Evolutionary conservation across 2,329 filamentous ascomycete species (phyloP).

Genomic region (Nakataea oryzae): DNA sequence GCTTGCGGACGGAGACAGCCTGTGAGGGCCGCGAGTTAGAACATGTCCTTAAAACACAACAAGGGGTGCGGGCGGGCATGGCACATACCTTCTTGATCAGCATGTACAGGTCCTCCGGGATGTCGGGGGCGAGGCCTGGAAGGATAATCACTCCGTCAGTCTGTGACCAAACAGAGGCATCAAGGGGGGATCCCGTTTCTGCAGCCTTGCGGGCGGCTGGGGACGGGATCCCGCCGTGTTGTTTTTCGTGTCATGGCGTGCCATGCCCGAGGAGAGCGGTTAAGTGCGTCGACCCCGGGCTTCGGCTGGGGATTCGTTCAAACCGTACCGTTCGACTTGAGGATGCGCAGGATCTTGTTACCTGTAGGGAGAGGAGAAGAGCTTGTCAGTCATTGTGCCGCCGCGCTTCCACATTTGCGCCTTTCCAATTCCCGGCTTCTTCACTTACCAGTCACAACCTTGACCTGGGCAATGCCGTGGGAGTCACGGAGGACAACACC

Average conservation of each 20-base stretch:
- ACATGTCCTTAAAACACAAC: not conserved
- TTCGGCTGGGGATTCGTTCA: constrained; percentile 17
- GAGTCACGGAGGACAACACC: constrained; percentile 97
- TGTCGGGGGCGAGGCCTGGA: constrained; percentile 94
- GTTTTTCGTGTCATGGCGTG: constrained; percentile 4
- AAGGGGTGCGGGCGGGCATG: not conserved
- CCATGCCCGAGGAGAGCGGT: not conserved
- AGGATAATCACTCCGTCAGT: constrained; percentile 83
- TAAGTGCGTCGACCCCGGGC: not conserved
- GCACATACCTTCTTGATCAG: constrained; percentile 96
- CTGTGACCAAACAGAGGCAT: constrained; percentile 83
- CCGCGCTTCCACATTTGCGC: not conserved
- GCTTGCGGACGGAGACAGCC: constrained; percentile 98
- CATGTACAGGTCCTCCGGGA: constrained; percentile 99
- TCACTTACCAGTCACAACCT: constrained; percentile 82
- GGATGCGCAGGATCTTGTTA: constrained; percentile 99
- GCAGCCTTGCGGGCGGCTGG: not conserved
- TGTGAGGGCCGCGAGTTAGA: constrained; percentile 22
- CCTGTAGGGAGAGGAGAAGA: constrained; percentile 38
- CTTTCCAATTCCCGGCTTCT: not conserved
- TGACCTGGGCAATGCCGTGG: constrained; percentile 97
- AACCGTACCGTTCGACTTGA: constrained; percentile 91
- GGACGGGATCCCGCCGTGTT: not conserved
- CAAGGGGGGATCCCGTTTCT: constrained; percentile 10
- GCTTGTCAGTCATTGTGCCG: constrained; percentile 21